Evolutionary conservation across 805 yeast species (phyloP), one percentile per base, ranked within the genome.

Genomic region (Cyberlindnera mycetangii): DNA sequence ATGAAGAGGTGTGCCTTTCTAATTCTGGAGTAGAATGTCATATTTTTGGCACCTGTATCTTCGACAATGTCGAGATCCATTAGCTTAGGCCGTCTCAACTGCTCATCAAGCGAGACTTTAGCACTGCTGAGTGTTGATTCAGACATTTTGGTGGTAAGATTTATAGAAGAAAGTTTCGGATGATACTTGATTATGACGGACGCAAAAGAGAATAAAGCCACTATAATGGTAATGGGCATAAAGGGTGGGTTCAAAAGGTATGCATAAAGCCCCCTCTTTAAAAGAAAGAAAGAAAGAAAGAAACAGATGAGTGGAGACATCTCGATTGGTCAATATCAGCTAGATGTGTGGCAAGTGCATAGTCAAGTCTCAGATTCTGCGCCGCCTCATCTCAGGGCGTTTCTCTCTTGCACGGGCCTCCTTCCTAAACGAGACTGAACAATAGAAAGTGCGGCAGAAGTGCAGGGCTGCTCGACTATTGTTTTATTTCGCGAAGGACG

Each of bases 1-100:
- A 59, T 59, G 45, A 44, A 56, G 8, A 59, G 33, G 15, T 16
- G 42, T 3, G 61, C 37, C 15, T 39, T 53, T 25, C 48, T 41
- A 11, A 54, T 21, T 12, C 43, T 46, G n/a, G 49, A 39, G 19
- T 28, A 44, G 21, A 39, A 33, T 7, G 18, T 19, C 3, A 30
- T 39, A 32, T 48, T 39, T 4, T 15, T 12, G 8, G 11, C 16
- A 5, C 14, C 36, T 3, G 24, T 35, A 14, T 42, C 47, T 10
- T 37, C 48, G 10, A 33, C 46, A 27, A 56, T 44, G 28, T 56
- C 58, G 8, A 56, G 42, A 33, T 48, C 51, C 28, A 38, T 48
- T 1, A 54, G 32, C 1, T 24, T 9, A 16, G 36, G 24, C 24
- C 35, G 41, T 32, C 39, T 7, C 14, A 5, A 17, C 9, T 30